phyloP scores from a whole-genome alignment of 495 filamentous ascomycete species.

The Cetradonia linearis region DNA sequence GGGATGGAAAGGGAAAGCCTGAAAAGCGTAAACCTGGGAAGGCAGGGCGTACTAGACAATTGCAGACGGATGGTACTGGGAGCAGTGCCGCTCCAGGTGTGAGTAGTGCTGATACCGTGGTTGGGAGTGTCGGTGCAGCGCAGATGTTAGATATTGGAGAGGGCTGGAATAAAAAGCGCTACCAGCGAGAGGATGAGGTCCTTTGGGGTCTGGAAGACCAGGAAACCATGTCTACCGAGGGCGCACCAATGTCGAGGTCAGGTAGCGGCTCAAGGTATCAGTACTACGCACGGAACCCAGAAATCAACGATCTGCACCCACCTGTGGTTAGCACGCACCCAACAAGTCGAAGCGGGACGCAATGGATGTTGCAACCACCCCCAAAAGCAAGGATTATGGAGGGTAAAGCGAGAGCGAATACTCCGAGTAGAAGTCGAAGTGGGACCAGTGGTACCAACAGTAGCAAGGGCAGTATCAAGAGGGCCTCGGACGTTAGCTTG shows the following conservation, averaged over 20 bases:
- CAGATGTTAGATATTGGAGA: slow-evolving; percentile 33
- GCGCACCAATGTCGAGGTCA: slow-evolving; percentile 39
- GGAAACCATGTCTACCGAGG: slow-evolving; percentile 34
- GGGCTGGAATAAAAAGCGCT: slow-evolving; percentile 61
- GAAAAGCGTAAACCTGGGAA: slow-evolving; percentile 26
- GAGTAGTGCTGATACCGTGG: slow-evolving; percentile 32
- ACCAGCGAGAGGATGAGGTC: slow-evolving; percentile 77
- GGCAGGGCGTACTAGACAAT: slow-evolving; percentile 37
- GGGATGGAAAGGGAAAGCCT: slow-evolving; percentile 27
- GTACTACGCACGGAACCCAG: slow-evolving; percentile 58
- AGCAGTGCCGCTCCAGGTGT: slow-evolving; percentile 28
- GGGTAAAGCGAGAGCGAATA: slow-evolving; percentile 51
- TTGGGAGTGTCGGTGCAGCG: slow-evolving; percentile 26
- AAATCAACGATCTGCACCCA: slow-evolving; percentile 78
- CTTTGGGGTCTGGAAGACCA: slow-evolving; percentile 52
- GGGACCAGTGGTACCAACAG: slow-evolving; percentile 36
- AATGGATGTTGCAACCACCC: slow-evolving; percentile 87
- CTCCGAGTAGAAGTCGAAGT: slow-evolving; percentile 40
- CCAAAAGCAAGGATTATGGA: slow-evolving; percentile 79
- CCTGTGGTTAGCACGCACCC: slow-evolving; percentile 72
- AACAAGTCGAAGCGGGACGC: slow-evolving; percentile 52
- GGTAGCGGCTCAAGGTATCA: slow-evolving; percentile 47
- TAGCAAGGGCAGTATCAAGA: slow-evolving; percentile 17
- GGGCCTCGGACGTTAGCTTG: slow-evolving; percentile 22
- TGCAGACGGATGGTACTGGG: slow-evolving; percentile 23